A percentile compares a stretch with the other conserved stretches of the same genome.
phyloP scores from a whole-genome alignment of 768 basidiomycete genomes.

The Boletus sensibilis region DNA sequence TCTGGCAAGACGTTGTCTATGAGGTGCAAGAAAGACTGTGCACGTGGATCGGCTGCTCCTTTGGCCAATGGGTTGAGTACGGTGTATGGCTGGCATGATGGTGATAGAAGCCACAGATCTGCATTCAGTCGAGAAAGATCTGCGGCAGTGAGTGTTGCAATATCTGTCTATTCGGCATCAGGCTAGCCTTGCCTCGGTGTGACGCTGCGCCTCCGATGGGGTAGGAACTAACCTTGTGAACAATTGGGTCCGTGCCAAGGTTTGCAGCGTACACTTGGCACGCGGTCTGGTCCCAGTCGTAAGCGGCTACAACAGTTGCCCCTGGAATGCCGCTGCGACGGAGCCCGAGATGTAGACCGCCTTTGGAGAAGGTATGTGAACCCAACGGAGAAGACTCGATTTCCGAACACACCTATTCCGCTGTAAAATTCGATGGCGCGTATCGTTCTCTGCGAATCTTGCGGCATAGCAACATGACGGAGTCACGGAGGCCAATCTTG shows the following conservation, averaged over 20 bases:
- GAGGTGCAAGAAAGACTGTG: constrained; percentile 72
- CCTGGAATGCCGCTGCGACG: constrained; percentile 47
- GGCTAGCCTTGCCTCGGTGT: neutral
- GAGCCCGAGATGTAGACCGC: constrained; percentile 72
- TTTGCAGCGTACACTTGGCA: constrained; percentile 69
- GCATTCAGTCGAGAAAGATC: constrained; percentile 49
- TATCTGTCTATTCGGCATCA: constrained; percentile 49
- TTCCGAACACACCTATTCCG: constrained; percentile 58
- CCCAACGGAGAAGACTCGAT: neutral
- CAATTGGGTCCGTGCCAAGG: constrained; percentile 45
- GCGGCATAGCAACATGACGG: neutral
- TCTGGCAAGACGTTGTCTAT: constrained; percentile 61
- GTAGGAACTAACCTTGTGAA: constrained; percentile 34
- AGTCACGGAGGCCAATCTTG: neutral
- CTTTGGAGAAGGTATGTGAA: constrained; percentile 38
- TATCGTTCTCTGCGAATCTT: constrained; percentile 10
- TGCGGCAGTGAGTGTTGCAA: constrained; percentile 51
- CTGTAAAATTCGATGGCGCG: constrained; percentile 67
- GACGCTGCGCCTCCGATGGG: neutral
- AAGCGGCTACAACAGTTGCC: constrained; percentile 56
- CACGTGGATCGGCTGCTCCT: constrained; percentile 70
- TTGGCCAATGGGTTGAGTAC: constrained; percentile 71
- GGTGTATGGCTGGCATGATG: constrained; percentile 84
- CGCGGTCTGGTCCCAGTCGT: constrained; percentile 80
- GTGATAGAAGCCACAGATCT: constrained; percentile 75